Evolutionary conservation across 805 yeast species (phyloP).

Genomic region (Teunomyces barrocoloradensis): DNA sequence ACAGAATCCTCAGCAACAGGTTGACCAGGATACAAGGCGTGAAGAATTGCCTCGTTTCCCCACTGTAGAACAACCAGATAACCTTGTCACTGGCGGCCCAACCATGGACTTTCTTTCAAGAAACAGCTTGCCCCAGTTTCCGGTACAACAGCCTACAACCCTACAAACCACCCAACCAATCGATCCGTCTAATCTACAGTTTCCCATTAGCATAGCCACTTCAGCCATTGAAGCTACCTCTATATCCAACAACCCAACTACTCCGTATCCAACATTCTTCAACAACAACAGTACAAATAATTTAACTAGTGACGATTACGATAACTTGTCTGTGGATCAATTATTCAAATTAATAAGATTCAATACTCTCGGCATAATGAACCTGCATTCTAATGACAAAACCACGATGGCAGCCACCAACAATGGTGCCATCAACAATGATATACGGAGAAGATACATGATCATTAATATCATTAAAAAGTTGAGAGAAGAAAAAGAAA

Average conservation of each 20-base stretch:
- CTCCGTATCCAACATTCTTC: constrained; percentile 17
- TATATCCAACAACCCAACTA: background rate
- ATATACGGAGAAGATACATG: constrained; percentile 35
- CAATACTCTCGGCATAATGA: constrained; percentile 9
- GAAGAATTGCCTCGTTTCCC: background rate
- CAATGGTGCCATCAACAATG: constrained; percentile 22
- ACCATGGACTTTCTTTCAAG: background rate
- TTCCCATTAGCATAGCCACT: constrained; percentile 4
- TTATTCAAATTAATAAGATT: constrained; percentile 35
- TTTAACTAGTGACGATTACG: constrained; percentile 40
- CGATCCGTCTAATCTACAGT: background rate
- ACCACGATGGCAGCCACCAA: background rate
- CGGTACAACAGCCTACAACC: constrained; percentile 1
- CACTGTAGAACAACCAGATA: background rate
- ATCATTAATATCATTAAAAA: constrained; percentile 36
- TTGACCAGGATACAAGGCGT: background rate
- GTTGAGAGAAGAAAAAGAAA: constrained; percentile 35
- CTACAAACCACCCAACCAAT: background rate
- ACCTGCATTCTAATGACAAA: background rate
- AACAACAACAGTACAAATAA: constrained; percentile 19
- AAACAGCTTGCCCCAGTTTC: constrained; percentile 1
- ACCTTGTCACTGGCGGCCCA: background rate
- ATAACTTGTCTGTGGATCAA: constrained; percentile 34
- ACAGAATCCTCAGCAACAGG: constrained; percentile 5
- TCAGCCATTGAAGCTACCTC: constrained; percentile 6